These are phyloP conservation scores for Euptelea pleiosperma DNA, from an alignment of 164 flowering plant species.

Conservation along the genomic window DNA sequence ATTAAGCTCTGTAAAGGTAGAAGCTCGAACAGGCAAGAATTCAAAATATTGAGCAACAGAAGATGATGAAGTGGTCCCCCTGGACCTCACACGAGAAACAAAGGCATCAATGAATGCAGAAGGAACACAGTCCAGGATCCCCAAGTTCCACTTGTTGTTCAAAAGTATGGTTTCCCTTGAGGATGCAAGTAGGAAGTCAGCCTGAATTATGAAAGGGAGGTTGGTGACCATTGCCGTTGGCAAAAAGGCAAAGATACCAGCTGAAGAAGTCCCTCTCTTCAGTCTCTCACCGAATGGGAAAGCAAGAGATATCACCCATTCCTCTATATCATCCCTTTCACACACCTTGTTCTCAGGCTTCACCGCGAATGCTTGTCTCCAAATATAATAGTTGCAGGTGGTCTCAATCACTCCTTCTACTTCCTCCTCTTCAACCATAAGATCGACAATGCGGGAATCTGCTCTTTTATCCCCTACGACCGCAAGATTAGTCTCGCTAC, in stretches of 20 bases:
- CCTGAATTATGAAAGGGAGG: slow-evolving; percentile 12
- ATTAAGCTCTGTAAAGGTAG: slow-evolving; percentile 5
- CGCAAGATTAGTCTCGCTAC: slow-evolving; percentile 15
- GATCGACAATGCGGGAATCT: slow-evolving; percentile 18
- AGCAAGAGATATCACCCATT: slow-evolving; percentile 20
- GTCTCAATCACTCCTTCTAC: neutral
- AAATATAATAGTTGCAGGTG: slow-evolving; percentile 20
- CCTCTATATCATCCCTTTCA: slow-evolving; percentile 12
- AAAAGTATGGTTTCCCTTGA: slow-evolving; percentile 25
- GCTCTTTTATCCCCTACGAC: neutral
- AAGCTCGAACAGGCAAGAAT: slow-evolving; percentile 14
- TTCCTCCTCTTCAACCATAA: slow-evolving; percentile 3
- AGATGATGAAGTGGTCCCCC: slow-evolving; percentile 3
- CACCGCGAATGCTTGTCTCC: slow-evolving; percentile 25
- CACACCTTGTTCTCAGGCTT: slow-evolving; percentile 10
- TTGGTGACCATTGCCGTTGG: slow-evolving; percentile 31
- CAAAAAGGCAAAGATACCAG: slow-evolving; percentile 23
- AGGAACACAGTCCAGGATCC: slow-evolving; percentile 20
- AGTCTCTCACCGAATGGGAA: slow-evolving; percentile 21
- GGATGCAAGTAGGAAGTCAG: slow-evolving; percentile 29
- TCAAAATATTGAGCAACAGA: slow-evolving; percentile 3
- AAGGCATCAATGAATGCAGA: slow-evolving; percentile 22
- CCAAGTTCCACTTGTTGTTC: slow-evolving; percentile 27
- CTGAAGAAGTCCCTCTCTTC: slow-evolving; percentile 14
- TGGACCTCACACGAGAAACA: slow-evolving; percentile 7